These are phyloP conservation scores for Myriosclerotinia scirpicola DNA, from an alignment of 2,329 filamentous ascomycete species.

Conservation along the genomic window DNA sequence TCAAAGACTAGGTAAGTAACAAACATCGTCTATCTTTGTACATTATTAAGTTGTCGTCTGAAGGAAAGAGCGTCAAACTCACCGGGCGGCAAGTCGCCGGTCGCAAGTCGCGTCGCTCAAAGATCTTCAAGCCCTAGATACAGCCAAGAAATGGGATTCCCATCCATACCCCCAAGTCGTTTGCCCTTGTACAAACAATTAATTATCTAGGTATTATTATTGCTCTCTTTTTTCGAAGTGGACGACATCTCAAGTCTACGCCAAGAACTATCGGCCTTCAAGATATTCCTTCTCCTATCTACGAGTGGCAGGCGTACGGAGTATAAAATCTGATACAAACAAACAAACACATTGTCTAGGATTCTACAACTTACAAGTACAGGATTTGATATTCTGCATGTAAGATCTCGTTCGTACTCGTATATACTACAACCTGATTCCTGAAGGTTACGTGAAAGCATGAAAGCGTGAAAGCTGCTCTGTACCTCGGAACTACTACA, in stretches of 20 bases:
- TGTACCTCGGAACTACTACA: background rate
- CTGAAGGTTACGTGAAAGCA: background rate
- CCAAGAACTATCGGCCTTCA: no score
- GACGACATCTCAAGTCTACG: no score
- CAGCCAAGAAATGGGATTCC: background rate
- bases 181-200: no score
- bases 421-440: background rate
- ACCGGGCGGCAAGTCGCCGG: background rate
- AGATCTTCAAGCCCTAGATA: background rate
- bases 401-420: slow-evolving; percentile 16
- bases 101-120: background rate
- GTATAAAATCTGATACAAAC: no score
- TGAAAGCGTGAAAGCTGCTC: background rate
- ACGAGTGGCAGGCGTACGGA: no score
- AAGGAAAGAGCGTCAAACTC: background rate
- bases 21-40: no score
- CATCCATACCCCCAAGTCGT: no score
- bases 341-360: no score
- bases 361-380: no score
- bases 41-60: background rate
- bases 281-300: no score
- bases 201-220: no score
- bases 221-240: no score
- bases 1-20: background rate
- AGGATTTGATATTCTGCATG: slow-evolving; percentile 7